A percentile compares a stretch with the other conserved stretches of the same genome.
Conservation (phyloP, 345 rosid species). For the Acer yangbiense region DNA sequence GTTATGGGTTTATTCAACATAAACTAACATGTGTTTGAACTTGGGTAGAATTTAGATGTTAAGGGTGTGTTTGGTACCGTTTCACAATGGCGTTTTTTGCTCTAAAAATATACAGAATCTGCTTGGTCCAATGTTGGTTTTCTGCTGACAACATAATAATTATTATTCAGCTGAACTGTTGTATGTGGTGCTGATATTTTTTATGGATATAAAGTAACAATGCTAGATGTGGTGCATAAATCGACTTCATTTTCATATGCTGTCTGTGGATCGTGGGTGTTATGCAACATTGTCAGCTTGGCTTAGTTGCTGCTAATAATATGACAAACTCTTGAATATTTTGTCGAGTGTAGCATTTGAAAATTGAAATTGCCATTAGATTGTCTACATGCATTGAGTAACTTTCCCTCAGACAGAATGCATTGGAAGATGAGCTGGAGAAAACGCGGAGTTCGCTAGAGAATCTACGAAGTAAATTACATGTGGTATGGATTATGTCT, state of each 20-base stretch:
- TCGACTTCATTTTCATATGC: neutral
- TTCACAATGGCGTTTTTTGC: too few relatives aligned
- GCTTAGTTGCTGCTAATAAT: conserved; percentile 12
- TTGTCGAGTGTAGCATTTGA: conserved; percentile 11
- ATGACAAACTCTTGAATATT: conserved; percentile 15
- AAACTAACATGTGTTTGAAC: neutral
- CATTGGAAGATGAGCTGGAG: conserved; percentile 83
- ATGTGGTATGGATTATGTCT: conserved; percentile 58
- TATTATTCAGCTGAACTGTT: neutral
- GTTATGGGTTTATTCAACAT: neutral
- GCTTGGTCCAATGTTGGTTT: neutral
- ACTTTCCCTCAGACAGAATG: conserved; percentile 93
- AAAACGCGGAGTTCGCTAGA: conserved; percentile 57
- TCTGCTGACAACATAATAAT: neutral
- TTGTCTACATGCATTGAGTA: conserved; percentile 46
- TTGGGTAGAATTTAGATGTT: neutral
- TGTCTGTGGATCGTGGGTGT: neutral
- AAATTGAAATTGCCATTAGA: conserved; percentile 8
- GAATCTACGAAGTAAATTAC: conserved; percentile 71
- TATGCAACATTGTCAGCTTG: neutral
- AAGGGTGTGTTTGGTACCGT: neutral
- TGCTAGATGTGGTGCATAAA: neutral
- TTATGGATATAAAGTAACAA: neutral
- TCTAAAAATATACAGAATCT: neutral
- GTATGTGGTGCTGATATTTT: neutral